phyloP scores from a whole-genome alignment of 2,329 filamentous ascomycete species.

The Aspergillus puulaauensis region DNA sequence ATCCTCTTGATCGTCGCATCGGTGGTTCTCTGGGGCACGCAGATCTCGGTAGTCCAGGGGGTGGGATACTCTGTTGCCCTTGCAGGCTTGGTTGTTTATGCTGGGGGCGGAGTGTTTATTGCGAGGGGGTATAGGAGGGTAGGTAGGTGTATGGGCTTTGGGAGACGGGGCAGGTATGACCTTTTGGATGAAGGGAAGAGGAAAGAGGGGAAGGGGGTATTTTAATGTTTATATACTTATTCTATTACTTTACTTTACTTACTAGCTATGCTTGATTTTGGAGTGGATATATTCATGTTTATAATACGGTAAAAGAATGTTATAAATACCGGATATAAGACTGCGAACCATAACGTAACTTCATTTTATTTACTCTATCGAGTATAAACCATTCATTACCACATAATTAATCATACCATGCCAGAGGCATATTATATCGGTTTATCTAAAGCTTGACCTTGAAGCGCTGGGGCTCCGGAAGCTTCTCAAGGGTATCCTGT shows the following conservation, averaged over 20 bases:
- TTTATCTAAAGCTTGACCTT: not conserved
- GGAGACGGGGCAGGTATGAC: not conserved
- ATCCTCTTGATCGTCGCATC: conserved; percentile 74
- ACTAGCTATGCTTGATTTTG: not conserved
- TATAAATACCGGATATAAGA: too few species aligned
- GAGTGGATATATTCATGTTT: not conserved
- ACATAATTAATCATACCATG: too few species aligned
- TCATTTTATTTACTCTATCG: too few species aligned
- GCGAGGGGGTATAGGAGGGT: not conserved
- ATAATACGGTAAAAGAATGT: too few species aligned
- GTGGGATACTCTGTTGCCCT: conserved; percentile 70
- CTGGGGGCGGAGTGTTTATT: conserved; percentile 47
- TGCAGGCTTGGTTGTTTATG: conserved; percentile 61
- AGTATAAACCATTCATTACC: too few species aligned
- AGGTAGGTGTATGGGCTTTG: not conserved
- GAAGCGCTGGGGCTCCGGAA: conserved; percentile 20
- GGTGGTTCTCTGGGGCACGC: conserved; percentile 71
- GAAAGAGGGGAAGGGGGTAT: not conserved
- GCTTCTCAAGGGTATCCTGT: conserved; percentile 20
- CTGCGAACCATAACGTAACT: too few species aligned
- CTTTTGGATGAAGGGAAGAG: not conserved
- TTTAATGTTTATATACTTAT: not conserved
- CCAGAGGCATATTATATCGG: not conserved
- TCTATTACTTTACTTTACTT: not conserved
- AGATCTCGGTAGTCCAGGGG: not conserved